Evolutionary conservation across 2,329 filamentous ascomycete species (phyloP), one percentile per base, ranked within the genome.

Genomic region (Coleophoma cylindrospora): DNA sequence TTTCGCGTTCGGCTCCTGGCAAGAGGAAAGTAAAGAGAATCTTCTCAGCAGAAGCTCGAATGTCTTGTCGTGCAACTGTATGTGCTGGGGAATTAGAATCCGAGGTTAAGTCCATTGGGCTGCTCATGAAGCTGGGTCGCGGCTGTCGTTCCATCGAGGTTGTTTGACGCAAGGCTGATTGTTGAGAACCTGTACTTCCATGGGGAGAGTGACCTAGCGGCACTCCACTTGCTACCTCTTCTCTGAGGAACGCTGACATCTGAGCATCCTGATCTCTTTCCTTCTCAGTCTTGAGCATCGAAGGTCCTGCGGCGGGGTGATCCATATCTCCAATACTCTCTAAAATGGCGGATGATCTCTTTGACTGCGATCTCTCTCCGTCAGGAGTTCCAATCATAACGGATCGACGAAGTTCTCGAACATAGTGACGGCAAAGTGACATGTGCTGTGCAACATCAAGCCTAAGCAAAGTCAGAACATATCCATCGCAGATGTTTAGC

Each of bases 391-490:
- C 89, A 52, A 97, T 82, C 45, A 99, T 83, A 54, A 97, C 91
- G 21, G 92, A 97, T 57, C 94, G 81, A 59, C 94, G 88, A 49
- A 99, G 80, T 70, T 96, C 91, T 64, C 94, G 89, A 17, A 99
- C 94, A 73, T 96, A 99, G 70, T 97, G 91, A 45, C 95, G 87
- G 68, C 89, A 99, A 50, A 99, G 80, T 19, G 92, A 96, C 86
- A 97, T 96, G 72, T 99, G 94, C 67, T 99, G 94, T 14, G 94
- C 92, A 53, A 99, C 94, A 84, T 99, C 94, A 61, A 99, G 90
- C 94, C 92, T 97, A 62, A 27, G 22, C 36, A 48, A 12, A 22
- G 14, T 57, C 40, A 50, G 55, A 11, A 43, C 33, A 40, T 14
- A 22, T 44, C 21, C 11, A 19, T 38, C 46, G 40, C 4, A 37